Conservation (phyloP, 805 yeast species). For the Nakazawaea wickerhamii region DNA sequence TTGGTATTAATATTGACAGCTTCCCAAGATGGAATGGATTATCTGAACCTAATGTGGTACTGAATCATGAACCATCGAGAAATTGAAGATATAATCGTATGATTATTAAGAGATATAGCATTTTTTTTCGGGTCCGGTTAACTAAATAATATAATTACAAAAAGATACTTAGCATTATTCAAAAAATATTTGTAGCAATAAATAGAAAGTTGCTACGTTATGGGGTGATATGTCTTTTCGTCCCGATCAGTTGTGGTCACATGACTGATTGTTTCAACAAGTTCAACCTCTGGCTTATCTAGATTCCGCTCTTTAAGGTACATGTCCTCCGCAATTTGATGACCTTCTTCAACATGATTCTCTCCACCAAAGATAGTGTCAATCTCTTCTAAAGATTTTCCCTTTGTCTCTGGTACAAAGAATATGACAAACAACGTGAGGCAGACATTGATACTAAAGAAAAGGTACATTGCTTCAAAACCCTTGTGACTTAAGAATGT, state of each 20-base stretch:
- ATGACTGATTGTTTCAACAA: constrained; percentile 1
- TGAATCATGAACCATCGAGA: constrained; percentile 15
- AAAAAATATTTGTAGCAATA: too few relatives aligned
- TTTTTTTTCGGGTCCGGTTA: too few relatives aligned
- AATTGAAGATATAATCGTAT: constrained; percentile 9
- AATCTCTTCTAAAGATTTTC: constrained; percentile 55
- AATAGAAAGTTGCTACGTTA: too few relatives aligned
- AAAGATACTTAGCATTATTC: too few relatives aligned
- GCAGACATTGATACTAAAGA: constrained; percentile 33
- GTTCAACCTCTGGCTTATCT: constrained; percentile 4
- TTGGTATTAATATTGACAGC: constrained; percentile 19
- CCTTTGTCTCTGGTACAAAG: constrained; percentile 60
- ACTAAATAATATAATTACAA: too few relatives aligned
- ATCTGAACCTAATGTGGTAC: neutral
- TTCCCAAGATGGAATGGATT: constrained; percentile 26
- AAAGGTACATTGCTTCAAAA: constrained; percentile 1
- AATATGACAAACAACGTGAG: constrained; percentile 40
- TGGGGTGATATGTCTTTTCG: too few relatives aligned
- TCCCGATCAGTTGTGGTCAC: too few relatives aligned
- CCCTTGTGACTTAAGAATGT: constrained; percentile 60
- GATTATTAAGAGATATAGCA: constrained; percentile 6
- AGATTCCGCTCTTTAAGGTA: constrained; percentile 17
- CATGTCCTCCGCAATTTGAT: constrained; percentile 26
- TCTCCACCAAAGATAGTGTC: constrained; percentile 38
- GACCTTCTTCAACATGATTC: constrained; percentile 24